Evolutionary conservation across 208 protist species (phyloP), one percentile per base, ranked within the genome.

Genomic region (Leishmania major): DNA sequence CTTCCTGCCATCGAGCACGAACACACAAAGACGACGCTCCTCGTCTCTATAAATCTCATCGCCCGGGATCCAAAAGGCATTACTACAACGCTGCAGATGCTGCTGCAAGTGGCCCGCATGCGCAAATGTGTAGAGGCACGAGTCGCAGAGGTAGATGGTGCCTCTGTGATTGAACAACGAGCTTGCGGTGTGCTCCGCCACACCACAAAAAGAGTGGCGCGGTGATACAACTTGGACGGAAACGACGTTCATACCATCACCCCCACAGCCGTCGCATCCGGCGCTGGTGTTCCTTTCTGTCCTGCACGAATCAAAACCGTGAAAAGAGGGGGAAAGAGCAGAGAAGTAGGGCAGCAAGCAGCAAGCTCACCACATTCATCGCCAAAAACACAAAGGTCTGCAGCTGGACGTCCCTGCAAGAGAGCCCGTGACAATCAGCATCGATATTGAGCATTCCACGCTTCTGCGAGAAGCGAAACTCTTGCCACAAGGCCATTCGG

Each of bases 1-100:
- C 67, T 93, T 93, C 64, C 91, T 77, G 22, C 91, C 93, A 78
- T 96, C 93, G 7, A 96, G 84, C 79, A 90, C 91, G 81, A 91
- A 94, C 0, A 95, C 82, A 45, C 82, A 90, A 53, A 88, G 80
- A 49, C 40, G 13, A 25, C 82, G 84, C 7, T 40, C 75, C 25
- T 45, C 31, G 72, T 89, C 85, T 22, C 91, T 85, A 75, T 93
- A 96, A 15, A 96, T 80, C 72, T 94, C 93, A 66, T 93, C 83
- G 7, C 93, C 91, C 28, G 91, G 93, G 69, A 96, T 91, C 85
- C 87, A 93, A 76, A 92, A 96, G 0, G 81, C 77, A 72, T 93
- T 87, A 8, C 84, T 43, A 72, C 92, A 96, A 6, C 82, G 55
- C 22, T 80, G 77, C 3, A 84, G 79, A 59, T 96, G 92, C n/a